Percentiles rank a stretch among this genome's conserved stretches.
Evolutionary conservation across 148 eudicot genomes (phyloP).

Genomic region (Chenopodium quinoa): DNA sequence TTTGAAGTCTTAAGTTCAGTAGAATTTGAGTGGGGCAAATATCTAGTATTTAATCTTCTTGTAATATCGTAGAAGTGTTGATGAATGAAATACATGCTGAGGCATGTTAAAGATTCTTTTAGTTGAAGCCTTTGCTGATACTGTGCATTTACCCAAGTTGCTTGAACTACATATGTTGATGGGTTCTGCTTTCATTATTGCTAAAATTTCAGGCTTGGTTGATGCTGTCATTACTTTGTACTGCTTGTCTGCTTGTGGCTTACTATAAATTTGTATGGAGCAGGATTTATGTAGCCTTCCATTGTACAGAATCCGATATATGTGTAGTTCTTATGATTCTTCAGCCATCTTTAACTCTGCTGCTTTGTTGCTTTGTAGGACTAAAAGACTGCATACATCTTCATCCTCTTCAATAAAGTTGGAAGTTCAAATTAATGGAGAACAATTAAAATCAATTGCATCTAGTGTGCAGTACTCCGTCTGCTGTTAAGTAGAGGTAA

Average conservation of each 20-base stretch:
- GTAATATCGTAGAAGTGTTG: neutral
- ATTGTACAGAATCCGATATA: neutral
- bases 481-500: neutral
- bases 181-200: neutral
- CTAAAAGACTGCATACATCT: neutral
- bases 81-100: neutral
- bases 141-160: neutral
- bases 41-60: neutral
- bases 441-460: neutral
- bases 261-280: neutral
- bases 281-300: neutral
- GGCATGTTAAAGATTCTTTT: neutral
- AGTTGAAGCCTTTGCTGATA: neutral
- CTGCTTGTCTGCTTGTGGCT: neutral
- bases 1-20: neutral
- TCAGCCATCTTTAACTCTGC: neutral
- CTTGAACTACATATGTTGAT: neutral
- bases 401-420: neutral
- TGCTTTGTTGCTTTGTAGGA: neutral
- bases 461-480: neutral
- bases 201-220: neutral
- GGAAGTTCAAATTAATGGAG: neutral
- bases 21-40: neutral
- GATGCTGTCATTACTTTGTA: neutral
- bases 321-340: neutral